phyloP scores from a whole-genome alignment of 129 eudicot genomes.

The Arctium lappa region DNA sequence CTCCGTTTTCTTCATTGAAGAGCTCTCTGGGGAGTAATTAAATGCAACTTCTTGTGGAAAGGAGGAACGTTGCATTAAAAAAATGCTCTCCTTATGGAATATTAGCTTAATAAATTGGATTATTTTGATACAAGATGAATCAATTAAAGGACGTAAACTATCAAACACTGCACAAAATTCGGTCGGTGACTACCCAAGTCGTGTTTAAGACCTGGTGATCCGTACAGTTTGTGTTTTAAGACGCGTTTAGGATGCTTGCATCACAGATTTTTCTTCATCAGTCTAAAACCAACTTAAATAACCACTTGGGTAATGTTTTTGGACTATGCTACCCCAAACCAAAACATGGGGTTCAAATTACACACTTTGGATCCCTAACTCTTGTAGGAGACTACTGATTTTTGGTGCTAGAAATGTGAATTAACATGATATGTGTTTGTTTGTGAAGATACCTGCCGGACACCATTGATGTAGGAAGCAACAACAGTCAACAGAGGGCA shows the following conservation, averaged over 20 bases:
- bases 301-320: too few relatives aligned
- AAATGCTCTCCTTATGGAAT: background rate
- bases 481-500: constrained; percentile 60
- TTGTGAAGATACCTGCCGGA: constrained; percentile 60
- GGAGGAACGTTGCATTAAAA: too few relatives aligned
- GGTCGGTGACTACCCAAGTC: too few relatives aligned
- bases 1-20: background rate
- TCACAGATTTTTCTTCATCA: too few relatives aligned
- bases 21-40: background rate
- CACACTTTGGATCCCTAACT: too few relatives aligned
- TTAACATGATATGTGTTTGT: background rate
- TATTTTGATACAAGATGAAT: background rate
- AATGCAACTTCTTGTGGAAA: background rate
- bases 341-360: too few relatives aligned
- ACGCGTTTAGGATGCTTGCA: too few relatives aligned
- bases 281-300: too few relatives aligned
- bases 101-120: background rate
- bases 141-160: background rate
- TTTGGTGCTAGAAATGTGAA: background rate
- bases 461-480: constrained; percentile 68
- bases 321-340: too few relatives aligned
- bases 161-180: too few relatives aligned
- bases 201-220: too few relatives aligned
- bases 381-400: background rate
- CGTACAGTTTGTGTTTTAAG: too few relatives aligned